These are phyloP conservation scores for Gnomoniopsis smithogilvyi DNA, from an alignment of 2,329 filamentous ascomycete genomes.

Conservation along the genomic window DNA sequence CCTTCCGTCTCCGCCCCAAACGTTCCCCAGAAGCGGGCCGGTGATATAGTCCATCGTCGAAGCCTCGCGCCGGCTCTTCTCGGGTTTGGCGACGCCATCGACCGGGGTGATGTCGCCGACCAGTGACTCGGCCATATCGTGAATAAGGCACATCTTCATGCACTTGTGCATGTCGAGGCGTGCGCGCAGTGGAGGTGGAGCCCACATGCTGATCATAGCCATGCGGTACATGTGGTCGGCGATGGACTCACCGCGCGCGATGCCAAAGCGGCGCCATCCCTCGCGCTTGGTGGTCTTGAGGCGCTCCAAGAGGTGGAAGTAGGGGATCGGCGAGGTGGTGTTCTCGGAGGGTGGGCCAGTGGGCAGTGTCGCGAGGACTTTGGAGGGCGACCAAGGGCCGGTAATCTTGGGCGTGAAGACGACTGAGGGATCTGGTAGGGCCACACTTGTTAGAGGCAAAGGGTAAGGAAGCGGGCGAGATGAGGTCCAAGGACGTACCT, in stretches of 20 bases:
- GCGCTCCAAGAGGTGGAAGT: constrained; percentile 91
- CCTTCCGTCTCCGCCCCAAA: constrained; percentile 59
- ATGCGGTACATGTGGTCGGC: constrained; percentile 99
- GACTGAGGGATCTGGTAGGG: constrained; percentile 30
- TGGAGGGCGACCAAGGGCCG: constrained; percentile 53
- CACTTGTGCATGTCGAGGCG: constrained; percentile 77
- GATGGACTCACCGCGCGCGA: constrained; percentile 79
- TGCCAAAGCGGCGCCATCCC: constrained; percentile 88
- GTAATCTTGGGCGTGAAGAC: constrained; percentile 37
- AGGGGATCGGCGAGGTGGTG: constrained; percentile 74
- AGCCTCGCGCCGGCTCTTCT: constrained; percentile 85
- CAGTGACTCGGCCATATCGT: constrained; percentile 95
- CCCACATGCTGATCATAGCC: constrained; percentile 92
- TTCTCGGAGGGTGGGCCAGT: constrained; percentile 55
- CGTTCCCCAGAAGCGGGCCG: constrained; percentile 65
- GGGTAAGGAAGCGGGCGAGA: too few relatives aligned
- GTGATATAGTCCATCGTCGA: constrained; percentile 92
- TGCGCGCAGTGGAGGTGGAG: constrained; percentile 68
- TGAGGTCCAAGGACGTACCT: neutral
- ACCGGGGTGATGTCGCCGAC: constrained; percentile 97
- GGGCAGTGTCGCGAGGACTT: constrained; percentile 64
- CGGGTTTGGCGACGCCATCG: constrained; percentile 77
- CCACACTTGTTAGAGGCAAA: neutral
- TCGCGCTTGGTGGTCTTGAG: constrained; percentile 96
- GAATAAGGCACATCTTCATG: constrained; percentile 91